Percentiles rank a stretch among this genome's conserved stretches.
These are phyloP conservation scores for Colletotrichum melonis DNA, from an alignment of 2,329 filamentous ascomycete genomes.

Conservation along the genomic window DNA sequence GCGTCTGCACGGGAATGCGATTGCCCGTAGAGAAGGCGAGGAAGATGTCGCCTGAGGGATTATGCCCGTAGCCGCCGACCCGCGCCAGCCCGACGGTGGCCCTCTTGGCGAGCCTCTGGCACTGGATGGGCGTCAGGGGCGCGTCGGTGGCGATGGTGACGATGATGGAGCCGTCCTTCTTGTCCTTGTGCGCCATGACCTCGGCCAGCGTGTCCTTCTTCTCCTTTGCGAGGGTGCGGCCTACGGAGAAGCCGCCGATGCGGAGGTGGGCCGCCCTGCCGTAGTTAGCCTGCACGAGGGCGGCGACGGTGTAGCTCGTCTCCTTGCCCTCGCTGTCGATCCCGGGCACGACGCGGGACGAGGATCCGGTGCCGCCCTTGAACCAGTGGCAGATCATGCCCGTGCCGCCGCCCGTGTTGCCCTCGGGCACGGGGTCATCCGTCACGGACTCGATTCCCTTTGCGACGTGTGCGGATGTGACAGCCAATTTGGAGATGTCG, in stretches of 20 bases:
- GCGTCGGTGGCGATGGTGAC: slow-evolving; percentile 70
- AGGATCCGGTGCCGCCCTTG: slow-evolving; percentile 75
- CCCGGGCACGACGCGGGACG: slow-evolving; percentile 66
- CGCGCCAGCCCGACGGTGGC: slow-evolving; percentile 70
- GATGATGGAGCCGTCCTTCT: slow-evolving; percentile 72
- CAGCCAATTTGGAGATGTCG: slow-evolving; percentile 65
- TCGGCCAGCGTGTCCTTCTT: slow-evolving; percentile 43
- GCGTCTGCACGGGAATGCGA: slow-evolving; percentile 56
- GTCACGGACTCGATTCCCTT: slow-evolving; percentile 63
- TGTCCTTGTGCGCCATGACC: slow-evolving; percentile 51
- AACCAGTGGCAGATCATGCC: slow-evolving; percentile 75
- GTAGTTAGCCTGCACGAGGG: slow-evolving; percentile 75
- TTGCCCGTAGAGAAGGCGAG: slow-evolving; percentile 74
- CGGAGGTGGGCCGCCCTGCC: slow-evolving; percentile 66
- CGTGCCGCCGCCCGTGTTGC: slow-evolving; percentile 74
- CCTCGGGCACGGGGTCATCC: slow-evolving; percentile 66
- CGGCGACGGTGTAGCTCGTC: slow-evolving; percentile 68
- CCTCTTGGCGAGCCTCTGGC: slow-evolving; percentile 68
- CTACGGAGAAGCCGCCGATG: slow-evolving; percentile 71
- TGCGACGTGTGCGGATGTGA: slow-evolving; percentile 65
- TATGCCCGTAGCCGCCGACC: slow-evolving; percentile 71
- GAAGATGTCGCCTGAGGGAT: slow-evolving; percentile 75
- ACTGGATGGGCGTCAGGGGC: slow-evolving; percentile 67
- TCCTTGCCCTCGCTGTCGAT: slow-evolving; percentile 45
- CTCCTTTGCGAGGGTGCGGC: slow-evolving; percentile 63